Conservation (phyloP, 306 rosid genomes). For the Fagus sylvatica region DNA sequence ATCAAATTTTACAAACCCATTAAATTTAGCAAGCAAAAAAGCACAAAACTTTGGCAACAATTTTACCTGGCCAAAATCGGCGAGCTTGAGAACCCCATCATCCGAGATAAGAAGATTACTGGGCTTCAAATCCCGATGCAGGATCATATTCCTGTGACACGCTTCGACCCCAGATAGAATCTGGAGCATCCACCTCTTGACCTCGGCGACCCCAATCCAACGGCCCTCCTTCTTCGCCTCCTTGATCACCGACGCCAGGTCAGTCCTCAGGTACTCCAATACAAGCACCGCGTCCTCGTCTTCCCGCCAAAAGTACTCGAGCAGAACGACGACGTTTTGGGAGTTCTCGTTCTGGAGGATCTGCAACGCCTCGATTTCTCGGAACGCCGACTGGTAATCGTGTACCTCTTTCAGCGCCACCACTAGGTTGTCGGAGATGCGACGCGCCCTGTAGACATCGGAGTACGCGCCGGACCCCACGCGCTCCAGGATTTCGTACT, state of each 20-base stretch:
- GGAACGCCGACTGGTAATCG: conserved; percentile 71
- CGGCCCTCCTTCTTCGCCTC: conserved; percentile 55
- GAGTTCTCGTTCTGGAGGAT: conserved; percentile 35
- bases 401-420: conserved; percentile 95
- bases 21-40: not conserved
- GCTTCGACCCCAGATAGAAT: conserved; percentile 66
- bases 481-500: conserved; percentile 64
- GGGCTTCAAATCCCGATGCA: conserved; percentile 89
- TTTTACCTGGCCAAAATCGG: conserved; percentile 92
- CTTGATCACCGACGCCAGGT: conserved; percentile 55
- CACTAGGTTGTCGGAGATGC: conserved; percentile 54
- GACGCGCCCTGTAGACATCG: conserved; percentile 77
- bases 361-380: conserved; percentile 82
- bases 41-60: not conserved
- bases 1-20: not conserved
- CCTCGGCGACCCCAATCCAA: conserved; percentile 47
- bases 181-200: conserved; percentile 85
- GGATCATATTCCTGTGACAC: conserved; percentile 69
- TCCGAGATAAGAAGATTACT: conserved; percentile 68
- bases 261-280: conserved; percentile 61
- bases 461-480: conserved; percentile 90
- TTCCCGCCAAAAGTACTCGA: conserved; percentile 90
- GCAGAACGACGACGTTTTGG: conserved; percentile 64
- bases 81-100: conserved; percentile 79
- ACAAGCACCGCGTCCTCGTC: conserved; percentile 93